phyloP scores from a whole-genome alignment of 192 early-diverging fungal species.

The Coemansia umbellata region DNA sequence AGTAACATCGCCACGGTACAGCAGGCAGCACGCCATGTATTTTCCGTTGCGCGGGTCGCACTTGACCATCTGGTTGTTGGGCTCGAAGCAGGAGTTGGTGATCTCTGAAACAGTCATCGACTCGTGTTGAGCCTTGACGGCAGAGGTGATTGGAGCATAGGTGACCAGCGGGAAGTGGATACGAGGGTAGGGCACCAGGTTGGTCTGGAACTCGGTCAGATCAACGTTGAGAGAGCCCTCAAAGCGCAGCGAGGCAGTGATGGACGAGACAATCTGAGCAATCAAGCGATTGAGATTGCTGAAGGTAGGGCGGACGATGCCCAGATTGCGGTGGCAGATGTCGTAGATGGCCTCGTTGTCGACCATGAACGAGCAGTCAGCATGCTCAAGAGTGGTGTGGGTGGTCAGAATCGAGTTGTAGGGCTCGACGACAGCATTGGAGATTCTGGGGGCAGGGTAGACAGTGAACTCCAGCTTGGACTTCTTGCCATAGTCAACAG shows the following conservation, averaged over 20 bases:
- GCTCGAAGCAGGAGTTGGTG: slow-evolving; percentile 96
- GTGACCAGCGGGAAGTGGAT: slow-evolving; percentile 99
- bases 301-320: slow-evolving; percentile 96
- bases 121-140: slow-evolving; percentile 96
- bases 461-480: slow-evolving; percentile 99
- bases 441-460: slow-evolving; percentile 96
- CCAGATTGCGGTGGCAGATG: slow-evolving; percentile 97
- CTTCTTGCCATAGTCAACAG: slow-evolving; percentile 99
- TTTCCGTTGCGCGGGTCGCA: slow-evolving; percentile 96
- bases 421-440: slow-evolving; percentile 96
- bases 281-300: slow-evolving; percentile 97
- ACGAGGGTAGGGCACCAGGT: slow-evolving; percentile 98
- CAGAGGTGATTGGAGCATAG: slow-evolving; percentile 92
- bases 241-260: slow-evolving; percentile 99
- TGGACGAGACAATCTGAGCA: slow-evolving; percentile 98
- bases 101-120: slow-evolving; percentile 93
- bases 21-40: slow-evolving; percentile 99
- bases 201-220: slow-evolving; percentile 99
- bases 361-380: slow-evolving; percentile 99
- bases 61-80: slow-evolving; percentile 99
- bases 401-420: slow-evolving; percentile 99
- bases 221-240: slow-evolving; percentile 98
- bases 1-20: slow-evolving; percentile 99
- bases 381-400: slow-evolving; percentile 98
- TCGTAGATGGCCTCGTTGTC: slow-evolving; percentile 99